Conservation (phyloP, 495 filamentous ascomycete species). For the Daldinia decipiens region DNA sequence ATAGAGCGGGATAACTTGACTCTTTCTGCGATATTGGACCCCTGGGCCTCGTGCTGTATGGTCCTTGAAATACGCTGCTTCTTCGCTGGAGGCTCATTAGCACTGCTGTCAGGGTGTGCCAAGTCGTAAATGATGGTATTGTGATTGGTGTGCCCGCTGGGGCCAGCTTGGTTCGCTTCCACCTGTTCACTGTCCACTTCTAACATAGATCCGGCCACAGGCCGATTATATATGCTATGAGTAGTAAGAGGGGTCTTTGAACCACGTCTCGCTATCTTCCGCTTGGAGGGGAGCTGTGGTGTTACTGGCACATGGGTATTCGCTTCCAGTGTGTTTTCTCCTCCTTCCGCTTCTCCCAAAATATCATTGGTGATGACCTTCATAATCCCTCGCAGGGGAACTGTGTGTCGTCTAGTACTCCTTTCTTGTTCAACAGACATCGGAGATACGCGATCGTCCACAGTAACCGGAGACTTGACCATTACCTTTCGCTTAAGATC, state of each 20-base stretch:
- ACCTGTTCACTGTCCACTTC: background rate
- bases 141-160: background rate
- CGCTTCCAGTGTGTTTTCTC: background rate
- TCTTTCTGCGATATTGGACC: background rate
- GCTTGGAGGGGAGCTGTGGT: constrained; percentile 18
- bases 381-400: constrained; percentile 53
- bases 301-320: constrained; percentile 6
- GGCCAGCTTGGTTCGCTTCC: constrained; percentile 3
- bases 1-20: constrained; percentile 35
- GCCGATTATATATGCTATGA: constrained; percentile 46
- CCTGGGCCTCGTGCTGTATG: background rate
- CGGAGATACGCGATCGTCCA: constrained; percentile 37
- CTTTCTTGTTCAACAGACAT: constrained; percentile 55
- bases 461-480: constrained; percentile 51
- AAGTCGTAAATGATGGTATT: background rate
- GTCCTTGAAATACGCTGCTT: constrained; percentile 1
- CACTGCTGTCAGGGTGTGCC: background rate
- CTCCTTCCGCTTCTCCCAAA: constrained; percentile 14
- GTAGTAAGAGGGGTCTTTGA: constrained; percentile 28
- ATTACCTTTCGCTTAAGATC: constrained; percentile 48
- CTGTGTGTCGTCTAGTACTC: constrained; percentile 44
- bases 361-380: constrained; percentile 44
- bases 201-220: constrained; percentile 37
- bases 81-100: constrained; percentile 11
- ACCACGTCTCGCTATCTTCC: constrained; percentile 34